Conservation (phyloP, 306 rosid species). For the Corylus avellana region DNA sequence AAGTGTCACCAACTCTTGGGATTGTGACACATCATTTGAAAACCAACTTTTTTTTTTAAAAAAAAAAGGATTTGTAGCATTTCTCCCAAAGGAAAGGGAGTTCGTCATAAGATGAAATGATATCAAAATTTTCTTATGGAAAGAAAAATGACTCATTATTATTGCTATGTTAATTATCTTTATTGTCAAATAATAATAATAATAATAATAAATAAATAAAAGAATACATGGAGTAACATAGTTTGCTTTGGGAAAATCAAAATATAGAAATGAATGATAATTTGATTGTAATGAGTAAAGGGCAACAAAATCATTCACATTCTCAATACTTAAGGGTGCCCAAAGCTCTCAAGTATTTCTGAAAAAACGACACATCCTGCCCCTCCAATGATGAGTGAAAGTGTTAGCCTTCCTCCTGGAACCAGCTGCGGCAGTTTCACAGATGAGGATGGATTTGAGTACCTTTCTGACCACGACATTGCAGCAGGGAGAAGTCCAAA, state of each 20-base stretch:
- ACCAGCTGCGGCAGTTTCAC: slow-evolving; percentile 59
- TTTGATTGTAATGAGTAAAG: not conserved
- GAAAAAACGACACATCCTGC: slow-evolving; percentile 65
- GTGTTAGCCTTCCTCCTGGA: slow-evolving; percentile 82
- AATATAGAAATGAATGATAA: not conserved
- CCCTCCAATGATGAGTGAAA: slow-evolving; percentile 59
- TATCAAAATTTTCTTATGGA: too few species aligned
- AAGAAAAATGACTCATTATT: too few species aligned
- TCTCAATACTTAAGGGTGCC: slow-evolving; percentile 37
- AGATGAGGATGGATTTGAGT: slow-evolving; percentile 44
- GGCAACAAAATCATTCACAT: not conserved
- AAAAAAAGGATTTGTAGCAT: too few species aligned
- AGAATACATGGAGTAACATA: too few species aligned
- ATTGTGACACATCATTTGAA: too few species aligned
- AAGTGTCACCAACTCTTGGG: too few species aligned
- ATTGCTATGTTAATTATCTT: too few species aligned
- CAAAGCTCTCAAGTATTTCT: slow-evolving; percentile 54
- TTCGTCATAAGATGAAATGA: too few species aligned
- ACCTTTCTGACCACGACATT: slow-evolving; percentile 80
- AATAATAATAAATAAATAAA: too few species aligned
- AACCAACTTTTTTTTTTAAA: too few species aligned
- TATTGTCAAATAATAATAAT: too few species aligned
- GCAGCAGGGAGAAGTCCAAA: slow-evolving; percentile 81
- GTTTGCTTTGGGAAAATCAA: not conserved
- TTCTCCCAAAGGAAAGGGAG: too few species aligned